Base-by-base conservation (phyloP, 2,329 filamentous ascomycete genomes). In the Sclerotinia nivalis region DNA sequence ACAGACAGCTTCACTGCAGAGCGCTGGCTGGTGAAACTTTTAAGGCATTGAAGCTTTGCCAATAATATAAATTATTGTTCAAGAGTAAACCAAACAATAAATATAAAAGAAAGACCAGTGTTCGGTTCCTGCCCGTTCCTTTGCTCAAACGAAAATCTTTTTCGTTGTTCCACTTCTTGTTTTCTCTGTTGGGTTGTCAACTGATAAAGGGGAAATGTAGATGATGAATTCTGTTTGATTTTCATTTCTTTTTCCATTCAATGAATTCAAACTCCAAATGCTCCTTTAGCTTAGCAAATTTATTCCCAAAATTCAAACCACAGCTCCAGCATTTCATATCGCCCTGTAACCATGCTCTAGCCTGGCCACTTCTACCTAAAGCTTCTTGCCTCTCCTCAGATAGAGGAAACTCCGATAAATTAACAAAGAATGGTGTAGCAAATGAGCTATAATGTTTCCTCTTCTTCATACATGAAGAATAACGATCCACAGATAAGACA, bases 401-500 rank as follows among this genome's bases (percentile, higher is more conserved):
- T 43, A 98, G 81, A 6, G 96, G 95, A 64, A 97, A 95, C 71
- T 94, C 91, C 31, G 88, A 88, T 37, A 98, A 77, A 22, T 86
- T 84, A 18, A 98, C 87, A 31, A 99, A 87, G 79, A 98, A 99
- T 4, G 87, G 86, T 66, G 94, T 96, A 45, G 87, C 89, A 81
- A 98, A 98, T 73, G 91, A 96, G 77, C 96, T 93, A 81, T 97
- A 98, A 81, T 98, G 96, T 79, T 93, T 95, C 73, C 89, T 85
- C 78, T 95, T 89, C 81, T 90, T 92, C 80, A 97, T 74, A 59
- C 85, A 85, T 15, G 87, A 85, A 50, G 90, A 93, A 75, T 88
- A 85, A 84, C 92, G 90, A 78, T 99, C 96, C 25, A 88, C 84
- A 52, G 91, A 93, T 70, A 98, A 81, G 43, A 98, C 88, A 80